Evolutionary conservation across 140 eudicot species (phyloP), one percentile per base, ranked within the genome.

Genomic region (Flaveria floridana): DNA sequence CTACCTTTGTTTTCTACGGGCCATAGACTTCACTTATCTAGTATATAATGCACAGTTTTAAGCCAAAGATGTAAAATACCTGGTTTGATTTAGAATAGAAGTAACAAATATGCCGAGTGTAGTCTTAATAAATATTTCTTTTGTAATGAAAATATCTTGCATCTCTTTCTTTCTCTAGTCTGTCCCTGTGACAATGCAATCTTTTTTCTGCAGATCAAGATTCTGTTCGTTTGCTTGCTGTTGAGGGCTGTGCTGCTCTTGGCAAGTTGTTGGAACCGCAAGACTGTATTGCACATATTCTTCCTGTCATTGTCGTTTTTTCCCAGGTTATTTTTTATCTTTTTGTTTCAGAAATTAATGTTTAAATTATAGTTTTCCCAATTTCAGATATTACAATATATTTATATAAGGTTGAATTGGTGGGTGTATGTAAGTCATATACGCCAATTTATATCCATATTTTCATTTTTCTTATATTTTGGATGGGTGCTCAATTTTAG

Each of bases 171-270:
- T 10, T 62, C 18, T 18, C 39, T 59, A 50, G 23, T 30, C 55
- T 62, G 64, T 28, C 15, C 30, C 12, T 19, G 50, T 30, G 9
- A 50, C 10, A 14, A 73, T 84, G 55, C 63, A 52, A 42, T 58
- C 72, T 21, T 19, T 74, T 71, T 58, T 25, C 71, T 80, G 50
- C 84, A 95, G 99, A 95, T 83, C 99, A 95, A 84, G 99, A 95
- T 79, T 95, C 99, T 74, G 99, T 95, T 19, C 97, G 99, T 65
- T 82, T 95, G 71, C 92, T 95, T 76, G 99, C 99, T 83, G 99
- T 95, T 39, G 99, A 95, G 87, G 96, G 99, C 26, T 95, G 99
- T 88, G 99, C 99, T 85, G 95, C 99, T 77, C 97, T 95, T 75
- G 99, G 97, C 41, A 95, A 95, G 82, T 83, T 95, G 85, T 76